Base-by-base conservation (phyloP, 2,329 filamentous ascomycete genomes). In the Claviceps africana region DNA sequence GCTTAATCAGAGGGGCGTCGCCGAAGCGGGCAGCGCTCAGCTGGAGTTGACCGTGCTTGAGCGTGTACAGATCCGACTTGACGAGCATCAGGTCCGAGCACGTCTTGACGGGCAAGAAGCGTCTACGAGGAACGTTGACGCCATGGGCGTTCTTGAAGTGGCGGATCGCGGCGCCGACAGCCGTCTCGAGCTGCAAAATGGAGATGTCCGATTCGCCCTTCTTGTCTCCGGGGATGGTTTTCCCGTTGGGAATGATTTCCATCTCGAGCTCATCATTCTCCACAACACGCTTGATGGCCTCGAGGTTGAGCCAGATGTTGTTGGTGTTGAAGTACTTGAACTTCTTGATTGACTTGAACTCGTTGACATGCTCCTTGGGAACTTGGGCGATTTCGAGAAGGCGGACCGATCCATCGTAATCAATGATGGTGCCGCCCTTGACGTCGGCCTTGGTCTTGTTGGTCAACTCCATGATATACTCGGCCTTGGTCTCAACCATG, bases 311-410 rank as follows among this genome's bases (percentile, higher is more conserved):
- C 93, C 93, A 98, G 74, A 98, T 96, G 82, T 98, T 98, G 86
- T 98, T 98, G 73, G 93, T 98, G 83, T 98, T 98, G 85, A 98
- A 98, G 83, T 98, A 98, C 81, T 95, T 96, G 86, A 98, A 98
- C 81, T 98, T 98, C 85, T 98, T 98, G 80, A 98, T 98, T 48
- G 90, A 96, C 84, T 98, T 98, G 88, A 98, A 98, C 77, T 98
- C 93, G 75, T 98, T 97, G 70, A 93, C 88, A 74, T 98, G 93
- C 78, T 98, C 88, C 83, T 97, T 98, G 73, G 93, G 93, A 37
- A 98, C 93, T 78, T 98, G 93, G 15, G 93, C 93, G 64, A 98
- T 96, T 77, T 98, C 93, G 51, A 98, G 86, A 60, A 98, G 85
- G 67, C 93, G 90, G 61, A 94, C 91, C 53, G 87, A 90, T 65